Evolutionary conservation across 352 stramenopile genomes (phyloP).

Genomic region (Phytophthora colocasiae): DNA sequence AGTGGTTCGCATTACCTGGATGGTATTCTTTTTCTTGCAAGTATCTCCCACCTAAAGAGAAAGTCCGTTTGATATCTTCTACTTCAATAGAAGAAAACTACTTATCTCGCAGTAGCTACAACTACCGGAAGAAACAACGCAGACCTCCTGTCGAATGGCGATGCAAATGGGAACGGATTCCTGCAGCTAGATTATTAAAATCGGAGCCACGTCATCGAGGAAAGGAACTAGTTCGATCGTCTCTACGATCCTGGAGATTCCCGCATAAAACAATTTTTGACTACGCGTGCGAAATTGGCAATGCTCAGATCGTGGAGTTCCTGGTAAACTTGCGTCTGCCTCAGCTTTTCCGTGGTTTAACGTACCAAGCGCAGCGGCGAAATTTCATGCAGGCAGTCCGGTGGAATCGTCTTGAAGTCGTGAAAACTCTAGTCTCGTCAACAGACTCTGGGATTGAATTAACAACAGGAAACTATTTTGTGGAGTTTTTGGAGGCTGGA

Average conservation of each 20-base stretch:
- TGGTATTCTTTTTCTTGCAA: conserved; percentile 57
- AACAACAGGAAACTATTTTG: conserved; percentile 45
- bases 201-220: conserved; percentile 13
- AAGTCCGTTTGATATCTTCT: conserved; percentile 33
- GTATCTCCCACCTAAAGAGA: conserved; percentile 31
- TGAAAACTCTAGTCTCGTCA: conserved; percentile 47
- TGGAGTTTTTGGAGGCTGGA: conserved; percentile 65
- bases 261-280: conserved; percentile 53
- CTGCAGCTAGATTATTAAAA: conserved; percentile 18
- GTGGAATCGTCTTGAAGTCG: conserved; percentile 63
- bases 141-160: conserved; percentile 32
- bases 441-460: conserved; percentile 16
- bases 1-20: conserved; percentile 67
- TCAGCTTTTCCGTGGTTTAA: conserved; percentile 38
- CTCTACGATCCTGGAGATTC: conserved; percentile 47
- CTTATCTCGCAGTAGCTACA: conserved; percentile 50
- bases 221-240: conserved; percentile 38
- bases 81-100: conserved; percentile 44
- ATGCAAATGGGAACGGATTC: conserved; percentile 30
- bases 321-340: conserved; percentile 41
- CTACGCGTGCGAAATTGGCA: conserved; percentile 44
- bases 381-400: conserved; percentile 69
- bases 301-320: conserved; percentile 34
- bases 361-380: conserved; percentile 53
- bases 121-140: conserved; percentile 30